Base-by-base conservation (phyloP, 106 monocot species). In the Ottelia alismoides region DNA sequence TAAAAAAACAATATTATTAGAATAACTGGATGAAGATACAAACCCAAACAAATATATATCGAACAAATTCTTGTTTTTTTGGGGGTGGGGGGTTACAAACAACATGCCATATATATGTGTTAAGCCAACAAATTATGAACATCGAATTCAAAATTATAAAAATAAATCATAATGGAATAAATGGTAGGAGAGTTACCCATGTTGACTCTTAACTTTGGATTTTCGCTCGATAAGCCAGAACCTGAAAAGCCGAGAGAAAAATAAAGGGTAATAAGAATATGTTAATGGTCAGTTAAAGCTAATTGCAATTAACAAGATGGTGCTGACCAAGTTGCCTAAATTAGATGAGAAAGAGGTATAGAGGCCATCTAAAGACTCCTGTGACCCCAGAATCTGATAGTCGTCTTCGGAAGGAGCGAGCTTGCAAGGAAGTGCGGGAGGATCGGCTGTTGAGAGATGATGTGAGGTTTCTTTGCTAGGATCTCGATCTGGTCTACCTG, bases 271-370 rank as follows among this genome's bases (percentile, higher is more conserved):
- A n/a, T 11, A 14, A 2, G 22, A 27, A 26, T 20, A 35, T 25
- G 16, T 12, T 22, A 53, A 18, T 10, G 30, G 43, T 19, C 1
- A 49, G 14, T 25, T 20, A 16, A 10, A 24, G 2, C 1, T 12
- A 10, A 10, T n/a, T 31, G 20, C 2, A 25, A 10, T 2, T 7
- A 44, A 60, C 12, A 12, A 27, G 28, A 26, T 31, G 31, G 20
- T 23, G 28, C 65, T 85, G 62, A 96, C 94, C 84, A 96, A 64
- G 66, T 89, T 67, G 16, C 75, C 76, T 58, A 55, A 61, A 45
- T 1, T 52, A 27, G 63, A 69, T n/a, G 64, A 24, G 28, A 60
- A 69, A 22, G 55, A 73, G 58, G 70, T 45, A 28, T 58, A 60
- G 56, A 96, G 61, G 29, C 61, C 44, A 35, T 69, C 62, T 26